Base-by-base conservation (phyloP, 164 flowering plant genomes). In the Warburgia ugandensis region DNA sequence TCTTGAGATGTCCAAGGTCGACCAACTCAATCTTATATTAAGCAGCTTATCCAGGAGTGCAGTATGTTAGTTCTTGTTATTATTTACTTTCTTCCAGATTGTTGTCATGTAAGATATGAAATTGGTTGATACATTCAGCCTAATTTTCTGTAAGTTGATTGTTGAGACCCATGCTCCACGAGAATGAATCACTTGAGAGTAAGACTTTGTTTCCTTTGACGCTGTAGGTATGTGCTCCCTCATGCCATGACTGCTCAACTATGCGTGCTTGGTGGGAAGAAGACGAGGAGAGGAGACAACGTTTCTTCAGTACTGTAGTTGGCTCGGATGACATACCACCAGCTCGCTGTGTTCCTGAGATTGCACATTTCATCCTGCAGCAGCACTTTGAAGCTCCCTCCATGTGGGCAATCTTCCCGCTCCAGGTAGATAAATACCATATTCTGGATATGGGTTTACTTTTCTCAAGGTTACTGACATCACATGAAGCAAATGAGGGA, bases 181-280 rank as follows among this genome's bases (percentile, higher is more conserved):
- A 31, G 12, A 31, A 16, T 16, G 6, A 39, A 39, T 39, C 19
- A 22, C 43, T 22, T 35, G 6, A 19, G 8, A 16, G 43, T 16
- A 39, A 35, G n/a, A n/a, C n/a, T n/a, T n/a, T n/a, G n/a, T n/a
- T n/a, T n/a, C n/a, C n/a, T n/a, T n/a, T n/a, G n/a, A n/a, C n/a
- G n/a, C n/a, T n/a, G n/a, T 66, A 86, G 99, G 99, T 86, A 41
- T 88, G 96, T 70, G 96, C 99, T 61, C 95, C 99, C 37, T 92
- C 99, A 50, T 92, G 99, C 59, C 99, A 92, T 62, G 99, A 92
- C 67, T 82, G 91, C 70, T 88, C 99, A 17, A 85, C 99, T 37
- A 48, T 88, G 67, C 95, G 99, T 59, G 99, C 96, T 56, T 92
- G 99, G 99, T 92, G 99, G 99, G 99, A 88, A 73, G 99, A 92